Base-by-base conservation (phyloP, 345 rosid genomes). In the Sapria himalayana region DNA sequence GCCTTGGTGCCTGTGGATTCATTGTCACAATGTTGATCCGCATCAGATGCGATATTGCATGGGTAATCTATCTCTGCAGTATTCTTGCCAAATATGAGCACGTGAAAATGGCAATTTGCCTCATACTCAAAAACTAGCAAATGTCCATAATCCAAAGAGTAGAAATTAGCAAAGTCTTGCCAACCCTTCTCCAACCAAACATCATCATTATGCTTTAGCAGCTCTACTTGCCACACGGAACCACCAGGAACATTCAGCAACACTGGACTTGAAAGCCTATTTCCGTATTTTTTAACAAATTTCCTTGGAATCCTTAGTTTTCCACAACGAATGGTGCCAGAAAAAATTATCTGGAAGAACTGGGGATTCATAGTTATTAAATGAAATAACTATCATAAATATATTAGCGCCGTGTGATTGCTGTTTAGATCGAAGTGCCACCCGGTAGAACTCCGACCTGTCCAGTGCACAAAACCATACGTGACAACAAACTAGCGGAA, bases 1-100 rank as follows among this genome's bases (percentile, higher is more conserved):
- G n/a, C n/a, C n/a, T n/a, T n/a, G n/a, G n/a, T n/a, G n/a, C n/a
- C n/a, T n/a, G n/a, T n/a, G n/a, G n/a, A n/a, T n/a, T n/a, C n/a
- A n/a, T n/a, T n/a, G n/a, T n/a, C n/a, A n/a, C n/a, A n/a, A n/a
- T n/a, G n/a, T n/a, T n/a, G n/a, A n/a, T n/a, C n/a, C n/a, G n/a
- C n/a, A n/a, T n/a, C n/a, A n/a, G n/a, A n/a, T n/a, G n/a, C n/a
- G n/a, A n/a, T n/a, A n/a, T n/a, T n/a, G n/a, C n/a, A 35, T 4
- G 52, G 41, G 27, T 51, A 51, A 6, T 14, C 41, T 4, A 51
- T 45, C 31, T 52, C 45, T 29, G 45, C 9, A 12, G 31, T 31
- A 43, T 29, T 52, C 12, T 18, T 19, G 18, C 44, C 50, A 5
- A 52, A 37, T 44, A 52, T 45, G 38, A 21, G 7, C 3, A 33